Conservation (phyloP, 345 rosid species). For the Populus davidiana region DNA sequence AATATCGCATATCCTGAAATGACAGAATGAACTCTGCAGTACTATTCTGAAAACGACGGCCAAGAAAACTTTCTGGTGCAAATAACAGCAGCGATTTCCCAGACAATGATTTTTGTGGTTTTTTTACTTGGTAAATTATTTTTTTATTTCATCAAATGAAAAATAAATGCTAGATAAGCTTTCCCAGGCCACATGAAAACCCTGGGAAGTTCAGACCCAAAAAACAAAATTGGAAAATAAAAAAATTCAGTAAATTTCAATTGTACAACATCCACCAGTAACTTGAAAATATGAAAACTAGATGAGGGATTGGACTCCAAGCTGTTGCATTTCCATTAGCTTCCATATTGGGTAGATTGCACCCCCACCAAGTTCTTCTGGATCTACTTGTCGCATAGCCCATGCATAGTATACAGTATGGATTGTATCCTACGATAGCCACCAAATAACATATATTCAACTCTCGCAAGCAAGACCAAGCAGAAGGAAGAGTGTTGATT, state of each 20-base stretch:
- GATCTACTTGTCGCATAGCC: constrained; percentile 95
- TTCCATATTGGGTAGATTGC: constrained; percentile 86
- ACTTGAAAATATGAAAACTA: constrained; percentile 16
- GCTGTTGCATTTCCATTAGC: constrained; percentile 69
- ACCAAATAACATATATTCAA: not conserved
- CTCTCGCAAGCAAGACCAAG: not conserved
- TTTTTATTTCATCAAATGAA: constrained; percentile 8
- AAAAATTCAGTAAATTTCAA: not conserved
- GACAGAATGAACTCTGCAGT: not conserved
- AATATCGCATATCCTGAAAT: not conserved
- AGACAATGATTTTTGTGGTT: not conserved
- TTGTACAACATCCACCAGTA: not conserved
- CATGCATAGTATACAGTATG: constrained; percentile 72
- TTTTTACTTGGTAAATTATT: not conserved
- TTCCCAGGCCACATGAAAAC: constrained; percentile 20
- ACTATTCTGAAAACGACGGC: not conserved
- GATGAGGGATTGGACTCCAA: constrained; percentile 77
- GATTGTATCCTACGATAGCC: constrained; percentile 62
- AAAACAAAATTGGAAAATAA: not conserved
- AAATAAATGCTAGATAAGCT: not conserved
- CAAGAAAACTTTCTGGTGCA: not conserved
- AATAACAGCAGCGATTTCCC: not conserved
- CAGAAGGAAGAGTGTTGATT: not conserved
- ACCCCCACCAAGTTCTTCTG: constrained; percentile 82
- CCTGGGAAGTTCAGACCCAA: not conserved